Percentiles rank a stretch among this genome's conserved stretches.
Evolutionary conservation across 176 grass and related monocot genomes (phyloP).

Genomic region (Triticum monococcum): DNA sequence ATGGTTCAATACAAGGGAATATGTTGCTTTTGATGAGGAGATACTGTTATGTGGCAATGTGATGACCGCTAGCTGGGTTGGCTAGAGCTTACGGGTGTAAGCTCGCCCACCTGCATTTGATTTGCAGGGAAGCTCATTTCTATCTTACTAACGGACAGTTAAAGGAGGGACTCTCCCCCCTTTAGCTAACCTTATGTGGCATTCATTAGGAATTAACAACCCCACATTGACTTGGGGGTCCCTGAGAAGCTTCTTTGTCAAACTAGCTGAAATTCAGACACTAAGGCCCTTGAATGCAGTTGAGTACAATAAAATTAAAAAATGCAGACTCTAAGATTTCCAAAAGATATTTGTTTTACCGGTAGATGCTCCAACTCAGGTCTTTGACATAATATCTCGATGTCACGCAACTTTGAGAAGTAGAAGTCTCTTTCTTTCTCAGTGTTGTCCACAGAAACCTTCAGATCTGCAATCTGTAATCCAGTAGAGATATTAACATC

Average conservation of each 20-base stretch:
- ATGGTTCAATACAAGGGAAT: neutral
- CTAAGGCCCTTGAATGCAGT: neutral
- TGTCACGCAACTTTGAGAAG: constrained; percentile 83
- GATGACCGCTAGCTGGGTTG: too few relatives aligned
- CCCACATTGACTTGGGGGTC: neutral
- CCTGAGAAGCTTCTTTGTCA: neutral
- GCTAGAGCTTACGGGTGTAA: too few relatives aligned
- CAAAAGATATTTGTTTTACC: constrained; percentile 35
- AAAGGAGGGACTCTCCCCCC: too few relatives aligned
- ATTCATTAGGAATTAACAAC: neutral
- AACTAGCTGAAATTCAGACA: constrained; percentile 6
- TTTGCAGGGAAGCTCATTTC: too few relatives aligned
- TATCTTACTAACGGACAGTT: too few relatives aligned
- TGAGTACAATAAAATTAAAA: neutral
- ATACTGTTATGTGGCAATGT: neutral
- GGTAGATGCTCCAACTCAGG: constrained; percentile 86
- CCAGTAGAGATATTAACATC: constrained; percentile 23
- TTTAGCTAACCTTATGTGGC: neutral
- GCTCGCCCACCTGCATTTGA: too few relatives aligned
- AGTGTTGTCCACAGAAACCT: constrained; percentile 54
- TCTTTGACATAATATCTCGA: constrained; percentile 79
- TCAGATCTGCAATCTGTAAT: constrained; percentile 56
- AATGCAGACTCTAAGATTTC: neutral
- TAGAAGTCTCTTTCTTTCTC: constrained; percentile 95
- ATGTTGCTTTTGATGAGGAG: neutral